phyloP scores from a whole-genome alignment of 352 stramenopile genomes.

The Phytophthora cryptogea region DNA sequence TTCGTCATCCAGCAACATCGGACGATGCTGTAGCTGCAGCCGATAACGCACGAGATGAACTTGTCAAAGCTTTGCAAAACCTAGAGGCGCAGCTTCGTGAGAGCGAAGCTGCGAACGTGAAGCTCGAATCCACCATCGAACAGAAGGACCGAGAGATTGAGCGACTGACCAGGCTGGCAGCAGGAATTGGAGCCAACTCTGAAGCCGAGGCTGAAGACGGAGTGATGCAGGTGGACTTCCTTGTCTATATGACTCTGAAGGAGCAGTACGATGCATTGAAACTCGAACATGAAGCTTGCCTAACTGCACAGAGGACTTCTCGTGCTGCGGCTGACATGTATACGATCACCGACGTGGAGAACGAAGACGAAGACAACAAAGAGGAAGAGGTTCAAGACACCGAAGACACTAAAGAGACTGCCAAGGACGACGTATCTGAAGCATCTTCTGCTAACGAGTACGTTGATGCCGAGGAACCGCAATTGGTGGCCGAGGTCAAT shows the following conservation, averaged over 20 bases:
- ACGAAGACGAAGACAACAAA: slow-evolving; percentile 28
- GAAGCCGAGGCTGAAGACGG: slow-evolving; percentile 36
- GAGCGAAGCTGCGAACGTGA: slow-evolving; percentile 57
- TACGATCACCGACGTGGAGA: slow-evolving; percentile 29
- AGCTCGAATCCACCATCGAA: slow-evolving; percentile 55
- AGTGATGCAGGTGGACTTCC: slow-evolving; percentile 60
- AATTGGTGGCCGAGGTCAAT: slow-evolving; percentile 54
- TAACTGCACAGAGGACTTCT: slow-evolving; percentile 2
- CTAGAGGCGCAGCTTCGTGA: slow-evolving; percentile 58
- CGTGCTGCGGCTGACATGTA: slow-evolving; percentile 11
- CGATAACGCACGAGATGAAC: slow-evolving; percentile 37
- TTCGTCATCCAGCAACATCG: slow-evolving; percentile 23
- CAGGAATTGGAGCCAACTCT: slow-evolving; percentile 36
- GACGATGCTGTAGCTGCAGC: slow-evolving; percentile 19
- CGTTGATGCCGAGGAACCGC: slow-evolving; percentile 57
- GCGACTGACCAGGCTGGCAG: slow-evolving; percentile 42
- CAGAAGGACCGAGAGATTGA: slow-evolving; percentile 54
- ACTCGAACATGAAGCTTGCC: slow-evolving; percentile 45
- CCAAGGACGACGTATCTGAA: slow-evolving; percentile 45
- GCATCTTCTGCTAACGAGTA: slow-evolving; percentile 62
- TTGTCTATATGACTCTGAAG: slow-evolving; percentile 53
- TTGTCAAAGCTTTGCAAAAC: slow-evolving; percentile 51
- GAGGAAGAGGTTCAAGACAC: neutral
- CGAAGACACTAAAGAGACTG: slow-evolving; percentile 15
- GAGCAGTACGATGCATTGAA: slow-evolving; percentile 57